Percentiles rank a stretch among this genome's conserved stretches.
These are phyloP conservation scores for Boletus tomentosulus DNA, from an alignment of 768 basidiomycete genomes.

Conservation along the genomic window DNA sequence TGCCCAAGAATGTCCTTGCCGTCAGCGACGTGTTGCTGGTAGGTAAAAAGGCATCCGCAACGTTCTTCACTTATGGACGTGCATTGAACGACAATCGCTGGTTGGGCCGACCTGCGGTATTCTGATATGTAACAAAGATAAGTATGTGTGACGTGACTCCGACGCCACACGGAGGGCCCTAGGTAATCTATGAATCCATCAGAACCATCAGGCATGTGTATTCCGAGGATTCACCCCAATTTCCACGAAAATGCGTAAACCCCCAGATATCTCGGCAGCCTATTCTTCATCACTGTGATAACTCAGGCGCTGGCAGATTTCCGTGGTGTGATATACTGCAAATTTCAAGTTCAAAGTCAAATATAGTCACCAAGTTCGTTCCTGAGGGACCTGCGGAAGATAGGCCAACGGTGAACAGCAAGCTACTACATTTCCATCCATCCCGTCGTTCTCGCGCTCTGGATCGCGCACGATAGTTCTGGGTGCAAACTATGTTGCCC, in stretches of 20 bases:
- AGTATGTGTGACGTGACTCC: background rate
- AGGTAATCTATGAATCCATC: background rate
- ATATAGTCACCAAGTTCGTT: too few relatives aligned
- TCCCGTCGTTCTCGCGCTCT: too few relatives aligned
- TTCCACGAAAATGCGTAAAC: background rate
- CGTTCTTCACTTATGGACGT: background rate
- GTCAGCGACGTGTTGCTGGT: background rate
- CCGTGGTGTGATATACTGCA: background rate
- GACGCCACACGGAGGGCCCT: background rate
- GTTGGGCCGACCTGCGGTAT: background rate
- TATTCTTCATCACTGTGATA: background rate
- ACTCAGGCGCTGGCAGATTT: background rate
- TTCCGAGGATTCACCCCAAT: background rate
- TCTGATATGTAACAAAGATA: background rate
- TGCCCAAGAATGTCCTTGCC: background rate
- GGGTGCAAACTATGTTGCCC: too few relatives aligned
- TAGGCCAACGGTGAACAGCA: too few relatives aligned
- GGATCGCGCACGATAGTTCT: too few relatives aligned
- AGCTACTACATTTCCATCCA: too few relatives aligned
- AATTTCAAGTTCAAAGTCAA: too few relatives aligned
- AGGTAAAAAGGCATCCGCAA: background rate
- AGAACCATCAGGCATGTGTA: background rate
- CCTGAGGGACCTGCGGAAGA: too few relatives aligned
- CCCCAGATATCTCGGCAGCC: too few relatives aligned
- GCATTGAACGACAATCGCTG: background rate